Evolutionary conservation across 2,329 filamentous ascomycete genomes (phyloP), one percentile per base, ranked within the genome.

Genomic region (Penicillium psychrosexuale): DNA sequence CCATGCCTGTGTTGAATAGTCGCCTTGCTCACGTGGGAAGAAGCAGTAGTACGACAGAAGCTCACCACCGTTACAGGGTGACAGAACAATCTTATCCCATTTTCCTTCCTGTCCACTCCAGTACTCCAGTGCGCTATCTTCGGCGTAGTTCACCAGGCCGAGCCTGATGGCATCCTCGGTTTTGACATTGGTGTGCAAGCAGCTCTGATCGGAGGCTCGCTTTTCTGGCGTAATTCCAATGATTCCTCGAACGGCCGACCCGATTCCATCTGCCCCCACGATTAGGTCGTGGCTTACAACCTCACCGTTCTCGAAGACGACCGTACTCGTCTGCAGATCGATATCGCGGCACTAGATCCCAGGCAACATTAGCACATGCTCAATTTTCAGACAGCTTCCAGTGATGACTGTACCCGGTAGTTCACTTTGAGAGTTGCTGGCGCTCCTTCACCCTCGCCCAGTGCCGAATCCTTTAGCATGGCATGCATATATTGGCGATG

Each of bases 11-110:
- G 73, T 81, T 3, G 78, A 76, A 65, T 84, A 88, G 66, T 88
- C 84, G 7, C 83, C 82, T 56, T 79, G 76, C 6, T 79, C 77
- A 1, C 82, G 77, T 0, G 84, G 81, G 70, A 87, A 88, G 76
- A 88, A 88, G 72, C 85, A 87, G 72, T 89, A 89, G 73, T 86
- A 89, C 0, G 84, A 87, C 3, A 88, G 76, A 3, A 88, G 73
- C 57, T 81, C 81, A 50, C 85, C 85, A 22, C 80, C 81, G 64
- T 87, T 86, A 73, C 86, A 89, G 5, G 86, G 84, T 0, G 84
- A 87, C 2, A 89, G 75, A 5, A 89, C 86, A 55, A 89, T 88
- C 77, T 89, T 89, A 70, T 88, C 82, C 77, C 77, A 83, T 64
- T 82, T 84, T 52, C 85, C 82, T 47, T 70, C 67, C 43, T 71